Percentiles rank a stretch among this genome's conserved stretches.
Evolutionary conservation across 345 rosid genomes (phyloP).

Genomic region (Carallia brachiata): DNA sequence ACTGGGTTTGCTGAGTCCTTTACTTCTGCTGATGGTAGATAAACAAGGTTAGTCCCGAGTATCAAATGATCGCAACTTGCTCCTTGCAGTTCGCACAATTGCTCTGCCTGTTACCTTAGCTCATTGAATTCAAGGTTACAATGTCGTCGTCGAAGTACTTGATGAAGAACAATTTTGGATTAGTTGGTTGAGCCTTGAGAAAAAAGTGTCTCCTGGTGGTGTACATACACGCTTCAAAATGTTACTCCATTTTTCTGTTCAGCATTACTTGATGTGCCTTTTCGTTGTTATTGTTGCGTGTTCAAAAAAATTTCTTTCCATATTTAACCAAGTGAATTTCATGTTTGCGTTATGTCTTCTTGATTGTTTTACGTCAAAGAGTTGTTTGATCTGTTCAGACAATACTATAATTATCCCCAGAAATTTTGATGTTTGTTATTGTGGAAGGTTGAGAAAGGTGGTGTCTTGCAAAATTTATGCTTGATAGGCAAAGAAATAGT

Average conservation of each 20-base stretch:
- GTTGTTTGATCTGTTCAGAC: too few species aligned
- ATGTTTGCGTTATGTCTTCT: too few species aligned
- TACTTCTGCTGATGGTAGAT: conserved; percentile 42
- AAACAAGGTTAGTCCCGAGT: background rate
- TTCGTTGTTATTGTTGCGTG: background rate
- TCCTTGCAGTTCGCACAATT: background rate
- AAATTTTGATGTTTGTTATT: too few species aligned
- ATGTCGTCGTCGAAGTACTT: background rate
- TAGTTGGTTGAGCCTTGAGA: background rate
- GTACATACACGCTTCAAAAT: background rate
- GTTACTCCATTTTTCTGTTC: background rate
- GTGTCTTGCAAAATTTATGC: too few species aligned
- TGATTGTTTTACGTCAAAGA: too few species aligned
- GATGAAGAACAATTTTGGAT: too few species aligned
- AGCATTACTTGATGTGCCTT: background rate
- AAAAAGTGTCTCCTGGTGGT: background rate
- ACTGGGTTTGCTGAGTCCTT: conserved; percentile 45
- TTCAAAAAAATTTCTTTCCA: background rate
- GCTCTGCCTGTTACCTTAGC: background rate
- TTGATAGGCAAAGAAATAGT: too few species aligned
- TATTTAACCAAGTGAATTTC: background rate
- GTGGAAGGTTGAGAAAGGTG: too few species aligned
- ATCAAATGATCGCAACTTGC: background rate
- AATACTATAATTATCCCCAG: too few species aligned
- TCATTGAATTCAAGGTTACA: background rate